Conservation (phyloP, 2,329 filamentous ascomycete genomes). For the Fusarium aywerte region DNA sequence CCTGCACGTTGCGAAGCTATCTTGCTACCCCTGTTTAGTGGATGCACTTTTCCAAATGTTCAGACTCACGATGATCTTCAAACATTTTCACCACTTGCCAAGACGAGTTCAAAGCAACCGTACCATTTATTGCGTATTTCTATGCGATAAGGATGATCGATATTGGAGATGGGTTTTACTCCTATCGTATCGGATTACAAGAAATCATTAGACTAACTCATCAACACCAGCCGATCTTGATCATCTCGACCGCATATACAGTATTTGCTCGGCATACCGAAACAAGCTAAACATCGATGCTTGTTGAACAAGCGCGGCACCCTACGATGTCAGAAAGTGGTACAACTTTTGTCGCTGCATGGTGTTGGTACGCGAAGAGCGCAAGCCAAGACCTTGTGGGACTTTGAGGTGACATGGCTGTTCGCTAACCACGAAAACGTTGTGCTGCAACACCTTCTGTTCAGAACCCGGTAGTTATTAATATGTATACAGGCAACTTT, state of each 20-base stretch:
- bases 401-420: conserved; percentile 34
- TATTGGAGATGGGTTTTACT: conserved; percentile 8
- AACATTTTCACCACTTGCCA: conserved; percentile 36
- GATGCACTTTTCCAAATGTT: conserved; percentile 39
- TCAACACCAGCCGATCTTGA: conserved; percentile 7
- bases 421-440: conserved; percentile 31
- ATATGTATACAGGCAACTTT: not conserved
- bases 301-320: conserved; percentile 1
- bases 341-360: conserved; percentile 20
- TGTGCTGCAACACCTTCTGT: conserved; percentile 4
- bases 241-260: not conserved
- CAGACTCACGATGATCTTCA: conserved; percentile 43
- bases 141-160: conserved; percentile 11
- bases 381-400: conserved; percentile 34
- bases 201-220: conserved; percentile 12
- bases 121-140: conserved; percentile 22
- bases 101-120: conserved; percentile 24
- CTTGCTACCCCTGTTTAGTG: conserved; percentile 33
- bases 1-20: conserved; percentile 27
- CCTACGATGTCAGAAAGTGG: conserved; percentile 30
- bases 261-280: not conserved
- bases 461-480: not conserved
- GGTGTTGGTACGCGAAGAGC: conserved; percentile 34
- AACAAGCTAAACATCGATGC: conserved; percentile 3
- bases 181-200: conserved; percentile 18